Percentiles rank a stretch among this genome's conserved stretches.
Evolutionary conservation across 2,329 filamentous ascomycete genomes (phyloP).

Genomic region (Fusarium humuli): DNA sequence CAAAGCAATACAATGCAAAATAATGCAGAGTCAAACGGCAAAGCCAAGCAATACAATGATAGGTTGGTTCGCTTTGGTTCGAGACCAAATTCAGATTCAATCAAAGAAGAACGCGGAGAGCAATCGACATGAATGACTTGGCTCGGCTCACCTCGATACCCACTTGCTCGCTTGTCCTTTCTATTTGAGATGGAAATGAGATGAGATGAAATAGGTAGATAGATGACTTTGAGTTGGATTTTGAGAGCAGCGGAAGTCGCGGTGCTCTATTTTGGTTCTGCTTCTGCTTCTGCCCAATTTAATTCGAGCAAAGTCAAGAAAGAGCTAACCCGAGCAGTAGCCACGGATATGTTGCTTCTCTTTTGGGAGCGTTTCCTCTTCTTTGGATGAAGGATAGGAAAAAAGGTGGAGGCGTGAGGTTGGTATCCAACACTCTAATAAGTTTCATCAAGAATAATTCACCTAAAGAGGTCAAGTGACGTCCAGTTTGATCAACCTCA

Average conservation of each 20-base stretch:
- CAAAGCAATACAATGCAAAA: slow-evolving; percentile 10
- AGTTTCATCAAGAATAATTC: slow-evolving; percentile 27
- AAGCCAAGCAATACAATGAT: slow-evolving; percentile 16
- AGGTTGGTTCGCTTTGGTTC: slow-evolving; percentile 38
- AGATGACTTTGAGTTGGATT: not conserved
- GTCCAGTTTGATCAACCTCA: slow-evolving; percentile 12
- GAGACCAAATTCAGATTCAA: slow-evolving; percentile 31
- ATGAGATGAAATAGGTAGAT: not conserved
- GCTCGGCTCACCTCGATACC: slow-evolving; percentile 50
- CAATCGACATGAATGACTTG: slow-evolving; percentile 50
- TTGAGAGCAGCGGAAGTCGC: slow-evolving; percentile 27
- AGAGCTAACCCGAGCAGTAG: slow-evolving; percentile 17
- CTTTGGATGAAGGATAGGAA: slow-evolving; percentile 23
- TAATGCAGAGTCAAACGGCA: slow-evolving; percentile 1
- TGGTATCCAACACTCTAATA: slow-evolving; percentile 14
- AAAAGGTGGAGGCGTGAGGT: slow-evolving; percentile 20
- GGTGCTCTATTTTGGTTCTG: slow-evolving; percentile 23
- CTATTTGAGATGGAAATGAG: slow-evolving; percentile 9
- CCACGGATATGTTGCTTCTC: slow-evolving; percentile 21
- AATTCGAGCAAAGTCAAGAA: slow-evolving; percentile 2
- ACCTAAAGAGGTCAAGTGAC: slow-evolving; percentile 36
- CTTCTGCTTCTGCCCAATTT: not conserved
- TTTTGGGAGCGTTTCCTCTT: slow-evolving; percentile 24
- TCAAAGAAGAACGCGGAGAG: slow-evolving; percentile 43
- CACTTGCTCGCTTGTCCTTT: slow-evolving; percentile 40